Evolutionary conservation across 169 alveolate species (phyloP), one percentile per base, ranked within the genome.

Genomic region (Plasmodium gallinaceum): DNA sequence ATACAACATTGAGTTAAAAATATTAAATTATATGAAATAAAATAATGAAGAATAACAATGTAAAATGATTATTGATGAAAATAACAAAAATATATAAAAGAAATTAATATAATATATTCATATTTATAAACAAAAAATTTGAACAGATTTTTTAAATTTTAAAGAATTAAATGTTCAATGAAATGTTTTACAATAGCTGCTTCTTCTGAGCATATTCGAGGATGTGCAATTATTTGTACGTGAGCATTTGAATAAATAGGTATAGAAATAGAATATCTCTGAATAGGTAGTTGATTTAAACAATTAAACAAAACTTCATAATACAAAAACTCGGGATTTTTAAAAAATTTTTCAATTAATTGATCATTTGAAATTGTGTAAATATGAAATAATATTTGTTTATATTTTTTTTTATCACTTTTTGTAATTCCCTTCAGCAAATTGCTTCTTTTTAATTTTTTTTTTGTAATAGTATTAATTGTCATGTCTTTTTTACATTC

Each of bases 151-250:
- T 16, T 16, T 10, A 54, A 54, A 16, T 54, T n/a, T 80, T 64
- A 80, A 46, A 80, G 73, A 68, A 80, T 80, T 54, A 80, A 51
- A 80, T 66, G 90, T 46, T 80, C 90, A 48, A 68, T 4, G 24
- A 80, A 66, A 60, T 80, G 90, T 48, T 80, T 80, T 16, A 80
- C 74, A 16, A 61, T 54, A 24, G 90, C 65, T n/a, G 90, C 66
- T 61, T 80, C 90, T 71, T 68, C 85, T 26, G 90, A 66, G 39
- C 85, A 68, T 43, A 80, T 52, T 45, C 90, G 39, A 0, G 90
- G 90, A 37, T 80, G 90, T n/a, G 90, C 90, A 26, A 80, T 80
- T 5, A 80, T 80, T 71, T 80, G 90, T 14, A 80, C 90, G 58
- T 80, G 90, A 10, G 90, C 90, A 69, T 80, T 80, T 57, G 90